Conservation (phyloP, 169 alveolate species). For the Eimeria necatrix region DNA sequence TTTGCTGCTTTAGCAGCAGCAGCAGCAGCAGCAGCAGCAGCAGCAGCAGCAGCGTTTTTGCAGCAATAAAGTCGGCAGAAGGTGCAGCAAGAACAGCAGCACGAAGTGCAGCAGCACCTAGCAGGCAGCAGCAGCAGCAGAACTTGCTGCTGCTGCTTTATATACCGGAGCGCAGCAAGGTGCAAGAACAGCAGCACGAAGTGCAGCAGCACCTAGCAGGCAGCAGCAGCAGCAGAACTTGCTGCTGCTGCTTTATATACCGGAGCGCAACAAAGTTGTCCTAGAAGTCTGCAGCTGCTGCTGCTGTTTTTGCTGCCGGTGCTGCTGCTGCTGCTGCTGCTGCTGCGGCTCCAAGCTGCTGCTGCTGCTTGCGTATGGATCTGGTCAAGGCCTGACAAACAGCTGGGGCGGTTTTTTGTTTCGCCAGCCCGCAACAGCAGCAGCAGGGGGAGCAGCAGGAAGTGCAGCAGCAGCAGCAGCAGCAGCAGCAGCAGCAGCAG, state of each 20-base stretch:
- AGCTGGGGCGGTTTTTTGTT: no score
- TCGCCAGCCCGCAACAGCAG: not conserved
- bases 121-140: not conserved
- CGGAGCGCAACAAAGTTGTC: no score
- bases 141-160: not conserved
- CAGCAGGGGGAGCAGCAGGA: not conserved
- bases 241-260: no score
- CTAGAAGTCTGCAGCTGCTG: no score
- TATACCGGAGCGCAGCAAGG: not conserved
- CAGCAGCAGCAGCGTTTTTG: not conserved
- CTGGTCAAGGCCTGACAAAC: no score
- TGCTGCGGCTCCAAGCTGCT: no score
- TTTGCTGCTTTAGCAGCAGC: not conserved
- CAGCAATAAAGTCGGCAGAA: not conserved
- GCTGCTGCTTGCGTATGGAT: no score
- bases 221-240: not conserved
- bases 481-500: conserved; percentile 12
- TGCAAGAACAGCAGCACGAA: not conserved
- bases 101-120: not conserved
- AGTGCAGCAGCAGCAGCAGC: not conserved
- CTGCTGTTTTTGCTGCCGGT: no score
- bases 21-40: not conserved
- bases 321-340: no score
- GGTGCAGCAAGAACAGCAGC: not conserved
- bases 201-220: not conserved